Percentiles rank a stretch among this genome's conserved stretches.
Evolutionary conservation across 164 flowering plant species (phyloP).

Genomic region (Aristolochia californica): DNA sequence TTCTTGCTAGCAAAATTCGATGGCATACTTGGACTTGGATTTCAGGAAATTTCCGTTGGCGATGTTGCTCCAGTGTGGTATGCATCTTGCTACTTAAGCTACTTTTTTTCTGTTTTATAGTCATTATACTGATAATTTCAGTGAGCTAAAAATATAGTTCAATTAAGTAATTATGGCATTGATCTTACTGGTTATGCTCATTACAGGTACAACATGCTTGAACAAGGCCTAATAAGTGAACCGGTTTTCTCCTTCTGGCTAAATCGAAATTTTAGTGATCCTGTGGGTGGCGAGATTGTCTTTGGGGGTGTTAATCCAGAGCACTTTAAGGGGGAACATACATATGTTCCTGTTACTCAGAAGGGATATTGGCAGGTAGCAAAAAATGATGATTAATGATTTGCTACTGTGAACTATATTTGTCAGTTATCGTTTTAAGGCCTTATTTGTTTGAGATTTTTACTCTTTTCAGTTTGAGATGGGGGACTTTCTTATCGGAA

Average conservation of each 20-base stretch:
- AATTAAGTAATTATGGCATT: constrained; percentile 1
- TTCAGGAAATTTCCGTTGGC: constrained; percentile 76
- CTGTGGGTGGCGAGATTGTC: constrained; percentile 48
- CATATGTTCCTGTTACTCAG: constrained; percentile 39
- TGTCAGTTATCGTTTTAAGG: too few relatives aligned
- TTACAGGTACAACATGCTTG: constrained; percentile 48
- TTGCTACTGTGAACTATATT: neutral
- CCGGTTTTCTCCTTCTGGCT: constrained; percentile 53
- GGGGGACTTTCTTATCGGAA: constrained; percentile 69
- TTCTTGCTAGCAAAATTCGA: constrained; percentile 79
- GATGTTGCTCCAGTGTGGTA: constrained; percentile 76
- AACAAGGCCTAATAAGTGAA: constrained; percentile 34
- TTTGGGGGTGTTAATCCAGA: constrained; percentile 53
- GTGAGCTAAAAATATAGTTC: neutral
- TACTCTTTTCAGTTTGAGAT: constrained; percentile 44
- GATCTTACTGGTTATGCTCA: neutral
- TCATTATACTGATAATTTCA: neutral
- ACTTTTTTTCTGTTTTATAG: neutral
- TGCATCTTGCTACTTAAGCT: neutral
- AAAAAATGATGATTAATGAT: neutral
- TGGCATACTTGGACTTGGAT: constrained; percentile 89
- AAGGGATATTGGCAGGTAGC: constrained; percentile 72
- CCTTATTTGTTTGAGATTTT: neutral
- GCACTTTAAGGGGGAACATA: constrained; percentile 49
- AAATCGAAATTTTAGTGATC: constrained; percentile 26